These are phyloP conservation scores for Lentinula boryana DNA, from an alignment of 768 basidiomycete species.

Conservation along the genomic window DNA sequence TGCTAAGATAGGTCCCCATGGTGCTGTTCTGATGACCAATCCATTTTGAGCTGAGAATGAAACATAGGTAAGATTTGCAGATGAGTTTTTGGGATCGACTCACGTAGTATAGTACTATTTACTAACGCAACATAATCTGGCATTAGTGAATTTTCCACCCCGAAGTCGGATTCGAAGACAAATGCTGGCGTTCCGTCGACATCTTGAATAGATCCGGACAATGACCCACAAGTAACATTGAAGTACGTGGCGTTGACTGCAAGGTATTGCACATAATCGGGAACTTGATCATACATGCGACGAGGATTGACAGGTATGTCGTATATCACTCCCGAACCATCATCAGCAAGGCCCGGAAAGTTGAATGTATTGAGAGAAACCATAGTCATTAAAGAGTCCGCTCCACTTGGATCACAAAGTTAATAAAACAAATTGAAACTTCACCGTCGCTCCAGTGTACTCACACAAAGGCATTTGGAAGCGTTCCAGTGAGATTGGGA, in stretches of 20 bases:
- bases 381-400: not conserved
- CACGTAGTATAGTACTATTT: not conserved
- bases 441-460: not conserved
- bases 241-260: not conserved
- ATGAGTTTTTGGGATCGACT: not conserved
- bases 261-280: not conserved
- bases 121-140: not conserved
- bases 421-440: not conserved
- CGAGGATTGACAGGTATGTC: not conserved
- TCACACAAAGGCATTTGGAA: not conserved
- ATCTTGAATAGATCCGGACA: not conserved
- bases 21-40: not conserved
- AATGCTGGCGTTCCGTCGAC: not conserved
- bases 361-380: not conserved
- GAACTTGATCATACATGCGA: not conserved
- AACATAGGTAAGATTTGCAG: not conserved
- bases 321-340: not conserved
- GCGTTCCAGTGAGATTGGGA: not conserved
- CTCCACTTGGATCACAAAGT: not conserved
- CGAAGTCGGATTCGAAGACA: not conserved
- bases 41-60: not conserved
- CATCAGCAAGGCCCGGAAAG: not conserved
- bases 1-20: not conserved
- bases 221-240: conserved; percentile 2
- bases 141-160: not conserved